phyloP scores from a whole-genome alignment of 1,284 basidiomycete species.

The Ceratobasidium sp. region DNA sequence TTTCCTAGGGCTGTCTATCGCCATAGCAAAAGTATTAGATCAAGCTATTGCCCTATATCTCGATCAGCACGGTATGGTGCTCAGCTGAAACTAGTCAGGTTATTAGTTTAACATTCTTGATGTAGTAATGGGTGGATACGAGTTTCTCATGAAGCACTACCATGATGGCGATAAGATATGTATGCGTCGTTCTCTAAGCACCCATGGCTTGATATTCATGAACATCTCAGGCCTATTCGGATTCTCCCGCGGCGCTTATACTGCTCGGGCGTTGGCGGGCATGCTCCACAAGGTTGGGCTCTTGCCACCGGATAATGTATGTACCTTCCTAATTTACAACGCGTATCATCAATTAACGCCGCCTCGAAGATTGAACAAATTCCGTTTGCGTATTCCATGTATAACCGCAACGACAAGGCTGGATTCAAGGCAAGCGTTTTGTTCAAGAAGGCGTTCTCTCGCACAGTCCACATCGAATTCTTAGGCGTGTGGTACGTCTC shows the following conservation, averaged over 20 bases:
- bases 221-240: constrained; percentile 52
- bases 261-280: constrained; percentile 58
- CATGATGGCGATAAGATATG: constrained; percentile 50
- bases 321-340: neutral
- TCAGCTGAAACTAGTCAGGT: neutral
- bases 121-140: constrained; percentile 49
- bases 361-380: constrained; percentile 46
- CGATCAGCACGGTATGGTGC: constrained; percentile 33
- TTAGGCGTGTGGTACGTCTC: constrained; percentile 41
- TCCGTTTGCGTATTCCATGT: constrained; percentile 48
- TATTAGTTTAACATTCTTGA: neutral
- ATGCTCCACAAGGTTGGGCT: constrained; percentile 55
- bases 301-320: constrained; percentile 52
- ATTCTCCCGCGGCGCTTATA: constrained; percentile 57
- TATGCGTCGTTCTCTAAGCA: constrained; percentile 5
- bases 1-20: constrained; percentile 21
- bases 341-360: neutral
- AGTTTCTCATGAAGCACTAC: constrained; percentile 51
- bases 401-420: constrained; percentile 34
- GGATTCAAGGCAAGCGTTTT: constrained; percentile 30
- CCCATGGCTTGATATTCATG: neutral
- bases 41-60: constrained; percentile 45
- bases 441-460: constrained; percentile 43
- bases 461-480: constrained; percentile 43
- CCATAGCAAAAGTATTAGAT: constrained; percentile 41